Conservation (phyloP, 805 yeast species). For the Myxozyma monticola region DNA sequence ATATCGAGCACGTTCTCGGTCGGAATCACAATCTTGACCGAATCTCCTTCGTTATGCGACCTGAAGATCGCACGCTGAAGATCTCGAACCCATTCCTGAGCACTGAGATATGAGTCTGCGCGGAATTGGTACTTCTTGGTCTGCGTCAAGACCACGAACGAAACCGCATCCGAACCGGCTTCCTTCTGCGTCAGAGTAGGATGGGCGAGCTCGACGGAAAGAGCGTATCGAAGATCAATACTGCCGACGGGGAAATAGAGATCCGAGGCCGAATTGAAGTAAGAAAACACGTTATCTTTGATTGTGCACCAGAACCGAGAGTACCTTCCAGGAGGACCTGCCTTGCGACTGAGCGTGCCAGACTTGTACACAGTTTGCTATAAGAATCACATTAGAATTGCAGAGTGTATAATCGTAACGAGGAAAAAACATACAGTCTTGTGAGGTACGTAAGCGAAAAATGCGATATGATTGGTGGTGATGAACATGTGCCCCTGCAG, state of each 20-base stretch:
- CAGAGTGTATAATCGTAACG: background rate
- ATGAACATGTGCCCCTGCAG: slow-evolving; percentile 83
- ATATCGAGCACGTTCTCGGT: slow-evolving; percentile 62
- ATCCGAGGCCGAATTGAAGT: slow-evolving; percentile 71
- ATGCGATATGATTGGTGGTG: slow-evolving; percentile 63
- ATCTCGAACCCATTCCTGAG: slow-evolving; percentile 76
- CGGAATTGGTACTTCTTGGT: slow-evolving; percentile 57
- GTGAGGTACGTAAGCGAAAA: slow-evolving; percentile 77
- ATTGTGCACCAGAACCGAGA: slow-evolving; percentile 79
- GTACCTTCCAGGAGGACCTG: slow-evolving; percentile 42
- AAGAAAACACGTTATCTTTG: slow-evolving; percentile 63
- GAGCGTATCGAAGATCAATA: slow-evolving; percentile 66
- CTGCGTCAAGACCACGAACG: slow-evolving; percentile 59
- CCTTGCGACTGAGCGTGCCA: slow-evolving; percentile 53
- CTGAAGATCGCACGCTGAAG: slow-evolving; percentile 77
- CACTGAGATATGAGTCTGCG: slow-evolving; percentile 71
- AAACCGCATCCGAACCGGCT: slow-evolving; percentile 39
- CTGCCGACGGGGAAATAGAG: slow-evolving; percentile 80
- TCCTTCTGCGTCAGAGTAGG: slow-evolving; percentile 16
- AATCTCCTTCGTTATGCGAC: slow-evolving; percentile 65
- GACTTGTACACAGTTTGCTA: slow-evolving; percentile 41
- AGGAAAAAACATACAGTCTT: slow-evolving; percentile 38
- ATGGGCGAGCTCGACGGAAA: slow-evolving; percentile 54
- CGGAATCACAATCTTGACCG: slow-evolving; percentile 78
- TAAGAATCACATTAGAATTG: background rate